Evolutionary conservation across 352 stramenopile species (phyloP).

Genomic region (Ophiocytium majus): DNA sequence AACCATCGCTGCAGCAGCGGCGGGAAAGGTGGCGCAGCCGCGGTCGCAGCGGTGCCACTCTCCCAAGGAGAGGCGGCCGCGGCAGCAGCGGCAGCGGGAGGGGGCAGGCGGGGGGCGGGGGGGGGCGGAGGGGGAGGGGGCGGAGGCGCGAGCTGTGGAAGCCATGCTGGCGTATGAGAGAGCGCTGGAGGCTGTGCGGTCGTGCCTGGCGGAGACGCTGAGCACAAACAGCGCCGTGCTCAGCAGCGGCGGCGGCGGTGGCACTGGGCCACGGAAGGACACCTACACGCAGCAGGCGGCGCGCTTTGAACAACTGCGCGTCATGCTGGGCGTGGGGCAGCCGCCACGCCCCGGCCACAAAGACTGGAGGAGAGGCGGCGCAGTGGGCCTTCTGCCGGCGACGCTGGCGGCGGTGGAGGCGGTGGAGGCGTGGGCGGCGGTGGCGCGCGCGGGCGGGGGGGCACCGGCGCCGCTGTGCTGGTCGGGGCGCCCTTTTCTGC

Average conservation of each 20-base stretch:
- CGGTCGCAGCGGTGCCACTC: not conserved
- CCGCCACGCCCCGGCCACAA: not conserved
- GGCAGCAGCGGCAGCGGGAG: not conserved
- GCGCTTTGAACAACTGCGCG: not conserved
- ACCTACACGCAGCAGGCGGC: not conserved
- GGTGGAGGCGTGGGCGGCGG: not conserved
- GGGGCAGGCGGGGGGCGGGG: not conserved
- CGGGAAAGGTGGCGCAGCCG: too few species aligned
- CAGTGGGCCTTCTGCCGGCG: not conserved
- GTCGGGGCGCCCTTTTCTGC: not conserved
- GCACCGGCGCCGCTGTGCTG: not conserved
- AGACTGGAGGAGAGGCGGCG: not conserved
- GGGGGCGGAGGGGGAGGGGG: not conserved
- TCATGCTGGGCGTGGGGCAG: not conserved
- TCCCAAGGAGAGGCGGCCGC: not conserved
- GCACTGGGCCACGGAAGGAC: not conserved
- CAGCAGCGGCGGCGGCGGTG: too few species aligned
- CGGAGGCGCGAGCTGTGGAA: not conserved
- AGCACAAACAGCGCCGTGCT: not conserved
- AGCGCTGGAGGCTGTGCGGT: not conserved
- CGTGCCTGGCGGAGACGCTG: not conserved
- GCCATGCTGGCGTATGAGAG: slow-evolving; percentile 11
- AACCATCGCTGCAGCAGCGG: not conserved
- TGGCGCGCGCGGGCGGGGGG: not conserved
- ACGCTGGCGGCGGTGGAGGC: slow-evolving; percentile 8